phyloP scores from a whole-genome alignment of 257 asterid genomes.

The Euphrasia confusa region DNA sequence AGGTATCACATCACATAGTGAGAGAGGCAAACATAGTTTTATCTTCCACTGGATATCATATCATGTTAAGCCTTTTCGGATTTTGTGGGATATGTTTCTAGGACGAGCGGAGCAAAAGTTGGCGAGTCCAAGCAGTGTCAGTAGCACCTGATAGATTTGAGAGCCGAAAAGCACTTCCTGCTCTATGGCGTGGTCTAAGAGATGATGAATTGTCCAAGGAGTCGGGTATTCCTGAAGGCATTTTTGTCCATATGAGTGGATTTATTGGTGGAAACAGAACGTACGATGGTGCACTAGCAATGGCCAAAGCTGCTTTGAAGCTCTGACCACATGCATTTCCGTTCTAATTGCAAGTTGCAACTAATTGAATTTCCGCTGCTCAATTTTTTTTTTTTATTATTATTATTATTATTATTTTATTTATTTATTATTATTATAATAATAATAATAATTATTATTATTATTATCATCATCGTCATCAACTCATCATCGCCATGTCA shows the following conservation, averaged over 20 bases:
- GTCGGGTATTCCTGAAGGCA: constrained; percentile 57
- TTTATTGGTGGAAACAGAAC: constrained; percentile 76
- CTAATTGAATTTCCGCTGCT: too few species aligned
- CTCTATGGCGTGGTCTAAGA: constrained; percentile 81
- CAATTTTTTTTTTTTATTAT: too few species aligned
- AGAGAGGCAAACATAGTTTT: not conserved
- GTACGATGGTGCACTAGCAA: constrained; percentile 70
- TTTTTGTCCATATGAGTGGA: constrained; percentile 86
- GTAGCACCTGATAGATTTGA: constrained; percentile 71
- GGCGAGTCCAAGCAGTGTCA: constrained; percentile 83
- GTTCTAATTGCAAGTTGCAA: constrained; percentile 19
- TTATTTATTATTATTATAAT: too few species aligned
- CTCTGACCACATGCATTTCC: constrained; percentile 33
- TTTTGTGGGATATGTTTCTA: constrained; percentile 12
- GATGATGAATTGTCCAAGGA: constrained; percentile 63
- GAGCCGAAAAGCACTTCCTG: constrained; percentile 79
- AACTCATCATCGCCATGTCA: too few species aligned
- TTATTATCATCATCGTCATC: too few species aligned
- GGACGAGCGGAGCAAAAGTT: constrained; percentile 75
- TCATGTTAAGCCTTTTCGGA: not conserved
- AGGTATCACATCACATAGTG: constrained; percentile 38
- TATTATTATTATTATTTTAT: too few species aligned
- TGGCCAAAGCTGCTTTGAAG: constrained; percentile 76
- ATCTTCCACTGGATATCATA: not conserved
- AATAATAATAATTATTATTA: too few species aligned